These are phyloP conservation scores for Lactarius tabidus DNA, from an alignment of 768 basidiomycete genomes.

Conservation along the genomic window DNA sequence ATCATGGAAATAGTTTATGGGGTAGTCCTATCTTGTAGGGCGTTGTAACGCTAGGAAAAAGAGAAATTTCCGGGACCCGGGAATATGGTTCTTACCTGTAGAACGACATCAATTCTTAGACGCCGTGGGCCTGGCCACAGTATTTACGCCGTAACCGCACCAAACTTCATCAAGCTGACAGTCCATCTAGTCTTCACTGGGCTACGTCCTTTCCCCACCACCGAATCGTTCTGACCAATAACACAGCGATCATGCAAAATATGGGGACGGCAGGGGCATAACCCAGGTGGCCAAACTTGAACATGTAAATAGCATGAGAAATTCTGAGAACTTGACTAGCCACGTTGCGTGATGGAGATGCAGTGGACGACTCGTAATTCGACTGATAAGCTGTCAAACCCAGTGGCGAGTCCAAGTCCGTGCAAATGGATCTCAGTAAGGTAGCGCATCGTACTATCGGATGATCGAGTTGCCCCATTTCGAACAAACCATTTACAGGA, in stretches of 20 bases:
- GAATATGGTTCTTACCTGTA: not conserved
- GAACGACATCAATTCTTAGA: not conserved
- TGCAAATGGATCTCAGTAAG: not conserved
- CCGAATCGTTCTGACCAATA: not conserved
- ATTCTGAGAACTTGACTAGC: not conserved
- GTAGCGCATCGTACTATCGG: not conserved
- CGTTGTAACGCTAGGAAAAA: not conserved
- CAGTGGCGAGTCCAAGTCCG: constrained; percentile 4
- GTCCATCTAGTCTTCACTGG: not conserved
- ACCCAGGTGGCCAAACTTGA: not conserved
- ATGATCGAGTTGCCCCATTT: not conserved
- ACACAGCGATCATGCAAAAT: not conserved
- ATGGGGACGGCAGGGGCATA: not conserved
- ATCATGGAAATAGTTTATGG: not conserved
- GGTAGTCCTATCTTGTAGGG: not conserved
- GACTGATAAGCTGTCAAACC: constrained; percentile 1
- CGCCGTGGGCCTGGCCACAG: not conserved
- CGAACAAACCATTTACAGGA: not conserved
- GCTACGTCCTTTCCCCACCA: not conserved
- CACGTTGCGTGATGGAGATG: not conserved
- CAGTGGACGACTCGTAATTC: not conserved
- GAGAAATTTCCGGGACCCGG: not conserved
- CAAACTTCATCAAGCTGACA: not conserved
- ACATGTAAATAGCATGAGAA: not conserved
- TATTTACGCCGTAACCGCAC: not conserved